Percentiles rank a stretch among this genome's conserved stretches.
Evolutionary conservation across 768 basidiomycete species (phyloP).

Genomic region (Sarcodon sp.): DNA sequence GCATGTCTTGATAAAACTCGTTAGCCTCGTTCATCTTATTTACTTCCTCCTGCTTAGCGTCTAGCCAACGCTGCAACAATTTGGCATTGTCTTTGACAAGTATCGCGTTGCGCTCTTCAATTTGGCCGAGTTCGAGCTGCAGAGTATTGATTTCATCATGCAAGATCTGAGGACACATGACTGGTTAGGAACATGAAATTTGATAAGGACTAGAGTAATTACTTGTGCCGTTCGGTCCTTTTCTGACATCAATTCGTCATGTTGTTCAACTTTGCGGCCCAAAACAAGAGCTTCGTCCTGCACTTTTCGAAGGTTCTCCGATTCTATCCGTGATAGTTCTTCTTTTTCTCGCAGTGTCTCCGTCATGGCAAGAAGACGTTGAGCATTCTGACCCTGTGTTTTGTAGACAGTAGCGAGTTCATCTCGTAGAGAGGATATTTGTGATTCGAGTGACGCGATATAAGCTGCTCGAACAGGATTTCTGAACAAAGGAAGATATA

Average conservation of each 20-base stretch:
- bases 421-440: conserved; percentile 83
- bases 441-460: conserved; percentile 84
- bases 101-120: conserved; percentile 78
- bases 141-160: conserved; percentile 93
- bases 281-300: conserved; percentile 64
- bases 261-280: conserved; percentile 69
- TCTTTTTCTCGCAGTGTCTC: conserved; percentile 93
- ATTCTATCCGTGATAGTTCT: conserved; percentile 69
- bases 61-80: conserved; percentile 92
- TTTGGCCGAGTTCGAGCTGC: conserved; percentile 81
- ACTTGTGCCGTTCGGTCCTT: conserved; percentile 88
- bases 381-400: conserved; percentile 91
- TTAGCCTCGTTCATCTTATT: conserved; percentile 94
- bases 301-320: conserved; percentile 66
- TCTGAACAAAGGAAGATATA: conserved; percentile 20
- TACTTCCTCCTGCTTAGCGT: conserved; percentile 85
- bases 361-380: conserved; percentile 85
- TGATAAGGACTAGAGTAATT: conserved; percentile 2
- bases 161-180: conserved; percentile 45
- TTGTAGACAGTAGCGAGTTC: conserved; percentile 94
- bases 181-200: neutral
- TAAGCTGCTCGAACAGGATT: conserved; percentile 83
- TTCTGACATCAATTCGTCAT: conserved; percentile 75
- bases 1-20: conserved; percentile 81
- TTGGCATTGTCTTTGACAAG: conserved; percentile 90